phyloP scores from a whole-genome alignment of 2,329 filamentous ascomycete genomes.

The Hyphodiscus sp. region DNA sequence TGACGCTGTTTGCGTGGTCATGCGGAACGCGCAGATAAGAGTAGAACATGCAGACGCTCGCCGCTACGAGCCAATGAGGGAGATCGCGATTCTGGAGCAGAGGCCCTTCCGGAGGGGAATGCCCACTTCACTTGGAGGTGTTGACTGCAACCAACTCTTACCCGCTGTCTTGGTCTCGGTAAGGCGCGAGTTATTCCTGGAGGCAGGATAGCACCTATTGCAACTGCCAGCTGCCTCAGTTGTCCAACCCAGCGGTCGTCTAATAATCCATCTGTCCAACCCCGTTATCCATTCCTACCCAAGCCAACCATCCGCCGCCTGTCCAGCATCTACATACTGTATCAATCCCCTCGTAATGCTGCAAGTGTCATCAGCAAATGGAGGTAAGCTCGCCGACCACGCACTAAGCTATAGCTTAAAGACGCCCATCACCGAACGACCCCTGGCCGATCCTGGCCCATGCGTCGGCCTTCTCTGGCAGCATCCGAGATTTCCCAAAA shows the following conservation, averaged over 20 bases:
- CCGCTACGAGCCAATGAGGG: background rate
- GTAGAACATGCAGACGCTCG: background rate
- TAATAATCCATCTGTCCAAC: background rate
- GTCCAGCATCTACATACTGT: no score
- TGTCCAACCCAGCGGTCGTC: no score
- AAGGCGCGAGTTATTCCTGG: background rate
- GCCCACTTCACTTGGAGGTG: no score
- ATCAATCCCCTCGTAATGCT: no score
- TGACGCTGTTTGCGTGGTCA: background rate
- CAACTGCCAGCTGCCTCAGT: no score
- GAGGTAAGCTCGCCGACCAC: background rate
- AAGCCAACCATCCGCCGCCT: no score
- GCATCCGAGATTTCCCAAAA: background rate
- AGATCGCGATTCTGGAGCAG: background rate
- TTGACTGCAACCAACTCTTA: background rate
- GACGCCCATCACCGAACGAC: background rate
- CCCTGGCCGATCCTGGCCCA: background rate
- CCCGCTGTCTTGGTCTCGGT: conserved; percentile 5
- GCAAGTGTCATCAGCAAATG: no score
- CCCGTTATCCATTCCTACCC: no score
- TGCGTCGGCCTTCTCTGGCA: background rate
- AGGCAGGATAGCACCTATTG: no score
- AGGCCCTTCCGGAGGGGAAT: no score
- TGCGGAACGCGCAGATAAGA: background rate
- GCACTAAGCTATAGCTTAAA: background rate